A percentile compares a stretch with the other conserved stretches of the same genome.
These are phyloP conservation scores for Bertia moriformis DNA, from an alignment of 2,329 filamentous ascomycete genomes.

Conservation along the genomic window DNA sequence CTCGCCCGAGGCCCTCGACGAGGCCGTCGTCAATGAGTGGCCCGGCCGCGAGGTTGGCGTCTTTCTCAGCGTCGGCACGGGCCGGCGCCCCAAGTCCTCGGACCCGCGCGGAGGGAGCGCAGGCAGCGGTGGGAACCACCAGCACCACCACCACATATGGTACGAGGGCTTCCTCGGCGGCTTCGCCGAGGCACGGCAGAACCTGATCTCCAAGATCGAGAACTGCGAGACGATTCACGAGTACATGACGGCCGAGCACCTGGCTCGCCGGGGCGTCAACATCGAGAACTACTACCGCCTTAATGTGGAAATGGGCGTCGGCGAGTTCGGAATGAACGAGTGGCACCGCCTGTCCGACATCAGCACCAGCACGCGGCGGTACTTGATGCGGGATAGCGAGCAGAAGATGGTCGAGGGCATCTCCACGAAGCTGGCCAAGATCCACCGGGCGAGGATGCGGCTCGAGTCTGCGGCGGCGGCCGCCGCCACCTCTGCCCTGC, in stretches of 20 bases:
- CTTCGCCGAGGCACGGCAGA: slow-evolving; percentile 76
- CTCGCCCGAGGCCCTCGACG: slow-evolving; percentile 69
- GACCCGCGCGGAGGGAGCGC: too few species aligned
- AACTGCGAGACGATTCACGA: slow-evolving; percentile 84
- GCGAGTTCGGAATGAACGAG: slow-evolving; percentile 97
- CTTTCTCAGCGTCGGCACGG: slow-evolving; percentile 87
- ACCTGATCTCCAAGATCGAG: slow-evolving; percentile 82
- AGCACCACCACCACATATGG: too few species aligned
- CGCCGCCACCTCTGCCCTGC: background rate
- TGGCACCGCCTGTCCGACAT: slow-evolving; percentile 88
- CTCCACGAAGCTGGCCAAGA: slow-evolving; percentile 69
- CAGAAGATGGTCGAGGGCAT: slow-evolving; percentile 65
- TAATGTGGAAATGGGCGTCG: slow-evolving; percentile 89
- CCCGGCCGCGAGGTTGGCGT: slow-evolving; percentile 83
- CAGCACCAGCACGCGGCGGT: slow-evolving; percentile 77
- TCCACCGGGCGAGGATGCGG: slow-evolving; percentile 61
- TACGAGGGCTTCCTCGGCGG: slow-evolving; percentile 88
- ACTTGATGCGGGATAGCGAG: slow-evolving; percentile 59
- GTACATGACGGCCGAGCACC: slow-evolving; percentile 66
- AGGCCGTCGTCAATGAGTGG: slow-evolving; percentile 87
- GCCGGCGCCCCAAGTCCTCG: slow-evolving; percentile 54
- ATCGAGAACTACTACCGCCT: slow-evolving; percentile 85
- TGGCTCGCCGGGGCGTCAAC: slow-evolving; percentile 65
- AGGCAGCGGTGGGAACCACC: too few species aligned
- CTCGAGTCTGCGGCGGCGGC: slow-evolving; percentile 32